phyloP scores from a whole-genome alignment of 345 rosid genomes.

The Acer yangbiense region DNA sequence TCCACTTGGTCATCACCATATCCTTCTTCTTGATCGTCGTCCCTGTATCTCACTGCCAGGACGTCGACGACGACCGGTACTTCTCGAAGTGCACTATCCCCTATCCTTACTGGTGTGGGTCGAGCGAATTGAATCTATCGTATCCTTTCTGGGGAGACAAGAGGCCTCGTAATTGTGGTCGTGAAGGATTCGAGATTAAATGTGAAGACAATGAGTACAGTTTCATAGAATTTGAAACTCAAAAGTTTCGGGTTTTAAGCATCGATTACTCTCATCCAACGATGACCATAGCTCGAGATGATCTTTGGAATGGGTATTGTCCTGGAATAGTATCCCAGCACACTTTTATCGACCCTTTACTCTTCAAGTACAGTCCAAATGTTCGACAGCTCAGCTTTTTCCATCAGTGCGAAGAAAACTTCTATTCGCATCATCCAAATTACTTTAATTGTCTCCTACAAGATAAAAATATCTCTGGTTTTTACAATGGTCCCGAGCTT shows the following conservation, averaged over 20 bases:
- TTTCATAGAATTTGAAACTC: not conserved
- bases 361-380: not conserved
- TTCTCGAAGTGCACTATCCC: not conserved
- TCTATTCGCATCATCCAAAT: too few species aligned
- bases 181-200: constrained; percentile 27
- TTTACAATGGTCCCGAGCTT: not conserved
- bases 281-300: constrained; percentile 30
- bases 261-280: rapidly evolving
- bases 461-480: too few species aligned
- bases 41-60: too few species aligned
- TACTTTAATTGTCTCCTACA: not conserved
- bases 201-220: constrained; percentile 17
- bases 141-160: constrained; percentile 58
- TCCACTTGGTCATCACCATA: not conserved
- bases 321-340: not conserved
- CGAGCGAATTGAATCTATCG: not conserved
- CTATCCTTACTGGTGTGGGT: not conserved
- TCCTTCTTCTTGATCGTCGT: not conserved
- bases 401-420: not conserved
- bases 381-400: constrained; percentile 30
- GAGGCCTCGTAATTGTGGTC: constrained; percentile 38
- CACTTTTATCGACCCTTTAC: not conserved
- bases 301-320: constrained; percentile 21
- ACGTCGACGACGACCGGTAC: too few species aligned
- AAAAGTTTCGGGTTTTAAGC: constrained; percentile 15